Conservation (phyloP, 345 rosid genomes). For the Citrus medica region DNA sequence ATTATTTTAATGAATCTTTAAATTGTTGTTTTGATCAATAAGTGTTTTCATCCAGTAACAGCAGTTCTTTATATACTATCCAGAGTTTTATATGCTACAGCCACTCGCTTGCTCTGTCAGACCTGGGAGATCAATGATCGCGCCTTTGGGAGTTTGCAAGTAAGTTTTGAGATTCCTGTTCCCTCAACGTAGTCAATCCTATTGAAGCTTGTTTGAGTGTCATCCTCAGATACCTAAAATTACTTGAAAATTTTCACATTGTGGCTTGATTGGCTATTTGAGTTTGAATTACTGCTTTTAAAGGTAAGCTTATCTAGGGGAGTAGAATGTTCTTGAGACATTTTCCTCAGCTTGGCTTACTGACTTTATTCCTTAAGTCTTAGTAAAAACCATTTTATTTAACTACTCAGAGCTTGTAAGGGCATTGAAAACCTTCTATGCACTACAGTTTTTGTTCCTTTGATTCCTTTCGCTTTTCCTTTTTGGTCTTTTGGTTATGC, state of each 20-base stretch:
- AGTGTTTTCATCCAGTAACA: conserved; percentile 13
- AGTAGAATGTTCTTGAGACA: neutral
- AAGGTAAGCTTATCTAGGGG: neutral
- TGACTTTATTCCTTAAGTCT: neutral
- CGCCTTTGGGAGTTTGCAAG: conserved; percentile 80
- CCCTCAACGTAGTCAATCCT: neutral
- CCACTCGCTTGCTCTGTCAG: conserved; percentile 89
- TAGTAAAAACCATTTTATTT: neutral
- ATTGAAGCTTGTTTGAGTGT: neutral
- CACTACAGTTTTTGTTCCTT: neutral
- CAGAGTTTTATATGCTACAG: conserved; percentile 81
- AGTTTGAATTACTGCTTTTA: neutral
- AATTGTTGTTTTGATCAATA: neutral
- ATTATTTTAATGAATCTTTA: neutral
- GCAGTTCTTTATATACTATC: conserved; percentile 28
- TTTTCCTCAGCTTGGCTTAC: neutral
- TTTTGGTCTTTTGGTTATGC: conserved; percentile 12
- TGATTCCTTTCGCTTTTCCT: neutral
- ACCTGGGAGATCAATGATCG: conserved; percentile 91
- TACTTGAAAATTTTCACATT: neutral
- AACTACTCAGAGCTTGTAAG: neutral
- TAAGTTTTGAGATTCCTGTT: conserved; percentile 26
- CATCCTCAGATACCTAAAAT: neutral
- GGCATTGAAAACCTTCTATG: neutral
- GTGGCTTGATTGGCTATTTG: neutral